Percentiles rank a stretch among this genome's conserved stretches.
Conservation (phyloP, 1,284 basidiomycete species). For the Clitocybe nebularis region DNA sequence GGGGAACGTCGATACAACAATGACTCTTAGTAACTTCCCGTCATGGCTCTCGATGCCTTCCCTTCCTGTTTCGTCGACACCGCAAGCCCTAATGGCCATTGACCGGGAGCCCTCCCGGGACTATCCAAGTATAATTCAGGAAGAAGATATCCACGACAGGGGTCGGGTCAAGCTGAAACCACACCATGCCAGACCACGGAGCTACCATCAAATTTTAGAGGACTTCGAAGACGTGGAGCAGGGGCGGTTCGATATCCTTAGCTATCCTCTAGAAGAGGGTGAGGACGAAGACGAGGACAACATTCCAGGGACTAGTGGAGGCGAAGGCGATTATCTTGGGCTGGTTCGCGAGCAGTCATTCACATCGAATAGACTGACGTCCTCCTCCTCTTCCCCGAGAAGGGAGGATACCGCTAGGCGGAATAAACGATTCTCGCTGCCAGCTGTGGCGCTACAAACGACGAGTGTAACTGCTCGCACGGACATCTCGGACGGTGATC, state of each 20-base stretch:
- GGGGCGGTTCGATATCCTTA: slow-evolving; percentile 9
- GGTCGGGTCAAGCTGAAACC: slow-evolving; percentile 16
- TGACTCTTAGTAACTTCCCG: slow-evolving; percentile 49
- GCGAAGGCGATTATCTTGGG: slow-evolving; percentile 9
- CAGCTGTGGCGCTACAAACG: slow-evolving; percentile 68
- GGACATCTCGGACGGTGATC: slow-evolving; percentile 14
- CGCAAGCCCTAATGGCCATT: slow-evolving; percentile 39
- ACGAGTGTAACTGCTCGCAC: slow-evolving; percentile 65
- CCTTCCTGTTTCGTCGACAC: slow-evolving; percentile 23
- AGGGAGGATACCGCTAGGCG: slow-evolving; percentile 59
- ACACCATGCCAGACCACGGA: slow-evolving; percentile 46
- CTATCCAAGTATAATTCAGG: slow-evolving; percentile 11
- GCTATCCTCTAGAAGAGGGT: slow-evolving; percentile 24
- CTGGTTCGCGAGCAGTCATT: slow-evolving; percentile 8
- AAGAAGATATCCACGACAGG: slow-evolving; percentile 17
- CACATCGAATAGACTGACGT: slow-evolving; percentile 3
- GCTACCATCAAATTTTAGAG: slow-evolving; percentile 62
- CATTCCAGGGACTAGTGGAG: slow-evolving; percentile 18
- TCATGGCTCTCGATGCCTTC: slow-evolving; percentile 51
- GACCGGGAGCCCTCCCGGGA: slow-evolving; percentile 19
- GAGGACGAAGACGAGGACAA: slow-evolving; percentile 21
- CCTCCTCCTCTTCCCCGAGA: slow-evolving; percentile 22
- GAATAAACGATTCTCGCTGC: slow-evolving; percentile 68
- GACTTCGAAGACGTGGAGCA: slow-evolving; percentile 46
- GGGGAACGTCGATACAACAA: slow-evolving; percentile 27